Evolutionary conservation across 768 basidiomycete species (phyloP).

Genomic region (Chiua virens): DNA sequence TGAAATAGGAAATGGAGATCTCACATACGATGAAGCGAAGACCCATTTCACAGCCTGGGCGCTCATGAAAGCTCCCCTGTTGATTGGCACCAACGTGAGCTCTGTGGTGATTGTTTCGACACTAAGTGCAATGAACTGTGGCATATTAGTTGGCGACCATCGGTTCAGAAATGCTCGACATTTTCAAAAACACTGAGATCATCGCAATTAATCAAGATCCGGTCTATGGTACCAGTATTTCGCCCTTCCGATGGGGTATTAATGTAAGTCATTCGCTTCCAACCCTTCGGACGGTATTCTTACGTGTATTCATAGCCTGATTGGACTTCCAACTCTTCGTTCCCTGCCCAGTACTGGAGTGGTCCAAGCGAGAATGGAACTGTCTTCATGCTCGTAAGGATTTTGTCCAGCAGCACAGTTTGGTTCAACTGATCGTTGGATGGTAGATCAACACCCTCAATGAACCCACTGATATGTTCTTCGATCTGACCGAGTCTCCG

Average conservation of each 20-base stretch:
- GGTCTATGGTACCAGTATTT: slow-evolving; percentile 57
- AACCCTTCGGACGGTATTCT: background rate
- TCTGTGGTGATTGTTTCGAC: background rate
- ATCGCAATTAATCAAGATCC: slow-evolving; percentile 69
- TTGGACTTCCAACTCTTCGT: slow-evolving; percentile 38
- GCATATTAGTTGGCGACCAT: slow-evolving; percentile 47
- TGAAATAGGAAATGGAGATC: slow-evolving; percentile 61
- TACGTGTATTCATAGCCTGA: slow-evolving; percentile 27
- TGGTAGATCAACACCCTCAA: slow-evolving; percentile 56
- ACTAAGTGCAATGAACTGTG: background rate
- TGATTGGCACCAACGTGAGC: slow-evolving; percentile 60
- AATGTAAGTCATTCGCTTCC: slow-evolving; percentile 43
- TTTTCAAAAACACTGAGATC: slow-evolving; percentile 62
- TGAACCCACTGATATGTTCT: slow-evolving; percentile 53
- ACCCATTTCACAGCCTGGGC: slow-evolving; percentile 74
- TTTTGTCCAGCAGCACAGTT: background rate
- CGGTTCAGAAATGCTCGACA: slow-evolving; percentile 47
- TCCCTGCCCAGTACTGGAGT: slow-evolving; percentile 69
- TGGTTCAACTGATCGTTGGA: background rate
- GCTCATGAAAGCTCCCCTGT: slow-evolving; percentile 62
- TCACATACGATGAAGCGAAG: slow-evolving; percentile 63
- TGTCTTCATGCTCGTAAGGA: slow-evolving; percentile 61
- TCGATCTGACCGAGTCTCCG: slow-evolving; percentile 65
- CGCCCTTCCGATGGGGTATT: slow-evolving; percentile 68
- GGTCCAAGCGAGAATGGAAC: slow-evolving; percentile 62